These are phyloP conservation scores for Mycena rosella DNA, from an alignment of 768 basidiomycete species.

Conservation along the genomic window DNA sequence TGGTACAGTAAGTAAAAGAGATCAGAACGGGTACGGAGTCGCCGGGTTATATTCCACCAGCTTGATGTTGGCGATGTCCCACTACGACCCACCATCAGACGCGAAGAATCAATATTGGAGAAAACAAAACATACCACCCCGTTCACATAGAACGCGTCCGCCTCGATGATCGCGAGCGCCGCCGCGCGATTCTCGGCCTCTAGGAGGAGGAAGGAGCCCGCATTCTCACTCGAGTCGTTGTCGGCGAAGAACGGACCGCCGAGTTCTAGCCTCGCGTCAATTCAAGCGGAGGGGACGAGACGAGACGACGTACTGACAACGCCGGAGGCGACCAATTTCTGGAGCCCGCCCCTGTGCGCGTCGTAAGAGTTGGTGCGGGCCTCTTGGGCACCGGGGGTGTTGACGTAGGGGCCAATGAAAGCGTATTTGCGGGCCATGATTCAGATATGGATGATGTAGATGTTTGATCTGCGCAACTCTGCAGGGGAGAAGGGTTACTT, in stretches of 20 bases:
- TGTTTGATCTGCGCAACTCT: too few species aligned
- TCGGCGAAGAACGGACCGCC: slow-evolving; percentile 32
- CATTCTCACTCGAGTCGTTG: slow-evolving; percentile 15
- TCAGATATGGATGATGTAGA: too few species aligned
- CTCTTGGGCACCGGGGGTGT: slow-evolving; percentile 2
- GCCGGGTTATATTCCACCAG: slow-evolving; percentile 21
- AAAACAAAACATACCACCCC: slow-evolving; percentile 14
- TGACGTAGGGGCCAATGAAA: slow-evolving; percentile 34
- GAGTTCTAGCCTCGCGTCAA: slow-evolving; percentile 10
- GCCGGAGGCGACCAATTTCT: neutral
- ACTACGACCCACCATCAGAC: slow-evolving; percentile 14
- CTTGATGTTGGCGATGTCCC: slow-evolving; percentile 20
- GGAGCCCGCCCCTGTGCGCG: slow-evolving; percentile 7
- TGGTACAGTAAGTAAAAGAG: too few species aligned
- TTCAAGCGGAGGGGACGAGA: too few species aligned
- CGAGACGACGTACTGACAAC: slow-evolving; percentile 20
- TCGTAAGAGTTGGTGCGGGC: slow-evolving; percentile 3
- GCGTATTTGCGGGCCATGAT: slow-evolving; percentile 29
- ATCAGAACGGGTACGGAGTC: slow-evolving; percentile 24
- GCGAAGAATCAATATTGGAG: neutral
- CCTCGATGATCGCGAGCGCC: slow-evolving; percentile 19
- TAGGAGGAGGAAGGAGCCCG: slow-evolving; percentile 27
- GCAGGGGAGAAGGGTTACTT: too few species aligned
- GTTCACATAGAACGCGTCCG: slow-evolving; percentile 18
- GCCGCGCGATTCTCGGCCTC: slow-evolving; percentile 24